These are phyloP conservation scores for Globisporangium cederbergense DNA, from an alignment of 352 stramenopile genomes.

Conservation along the genomic window DNA sequence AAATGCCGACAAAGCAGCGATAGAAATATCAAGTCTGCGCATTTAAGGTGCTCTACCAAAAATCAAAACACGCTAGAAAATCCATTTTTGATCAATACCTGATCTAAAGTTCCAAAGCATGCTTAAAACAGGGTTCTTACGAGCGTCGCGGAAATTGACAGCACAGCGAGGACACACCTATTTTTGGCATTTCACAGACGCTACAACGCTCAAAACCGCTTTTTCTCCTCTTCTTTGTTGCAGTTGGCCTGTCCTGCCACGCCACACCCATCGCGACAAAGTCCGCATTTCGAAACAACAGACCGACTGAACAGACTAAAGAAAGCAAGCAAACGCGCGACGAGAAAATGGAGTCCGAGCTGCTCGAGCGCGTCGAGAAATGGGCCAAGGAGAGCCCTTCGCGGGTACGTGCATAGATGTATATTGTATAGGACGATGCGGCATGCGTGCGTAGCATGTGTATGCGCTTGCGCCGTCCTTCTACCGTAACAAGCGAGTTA, in stretches of 20 bases:
- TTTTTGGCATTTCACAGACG: not conserved
- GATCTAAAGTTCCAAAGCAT: not conserved
- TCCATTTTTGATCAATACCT: not conserved
- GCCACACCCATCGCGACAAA: not conserved
- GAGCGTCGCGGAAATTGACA: too few species aligned
- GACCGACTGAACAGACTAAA: not conserved
- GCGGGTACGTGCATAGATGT: conserved; percentile 31
- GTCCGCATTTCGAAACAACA: not conserved
- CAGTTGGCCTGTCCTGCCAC: not conserved
- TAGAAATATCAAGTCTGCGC: not conserved
- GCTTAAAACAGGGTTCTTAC: not conserved
- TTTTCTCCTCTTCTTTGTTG: not conserved
- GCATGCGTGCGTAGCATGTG: not conserved
- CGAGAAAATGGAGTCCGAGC: conserved; percentile 55
- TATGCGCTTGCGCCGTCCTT: not conserved
- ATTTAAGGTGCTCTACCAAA: too few species aligned
- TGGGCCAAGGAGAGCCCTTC: conserved; percentile 69
- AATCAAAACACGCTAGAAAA: not conserved
- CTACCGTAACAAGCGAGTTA: too few species aligned
- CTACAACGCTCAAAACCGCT: not conserved
- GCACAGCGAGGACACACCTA: not conserved
- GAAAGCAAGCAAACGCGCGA: not conserved
- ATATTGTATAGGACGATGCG: not conserved
- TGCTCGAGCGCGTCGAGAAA: conserved; percentile 70
- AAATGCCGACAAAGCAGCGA: not conserved